Percentiles rank a stretch among this genome's conserved stretches.
Conservation (phyloP, 2,329 filamentous ascomycete genomes). For the Neonectria hederae region DNA sequence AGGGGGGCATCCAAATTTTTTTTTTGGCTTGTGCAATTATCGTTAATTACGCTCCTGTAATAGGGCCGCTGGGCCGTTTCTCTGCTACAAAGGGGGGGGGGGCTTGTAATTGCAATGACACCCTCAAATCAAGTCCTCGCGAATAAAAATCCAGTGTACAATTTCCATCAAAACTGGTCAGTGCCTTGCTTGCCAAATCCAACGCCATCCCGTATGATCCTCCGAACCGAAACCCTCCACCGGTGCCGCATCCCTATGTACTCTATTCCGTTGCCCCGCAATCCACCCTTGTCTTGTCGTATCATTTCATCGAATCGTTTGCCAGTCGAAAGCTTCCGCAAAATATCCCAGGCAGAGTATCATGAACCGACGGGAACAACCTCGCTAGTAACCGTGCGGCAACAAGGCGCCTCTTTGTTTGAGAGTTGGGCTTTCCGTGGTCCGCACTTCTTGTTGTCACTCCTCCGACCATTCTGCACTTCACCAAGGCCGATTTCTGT, state of each 20-base stretch:
- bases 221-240: constrained; percentile 15
- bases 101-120: not conserved
- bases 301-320: constrained; percentile 6
- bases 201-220: constrained; percentile 31
- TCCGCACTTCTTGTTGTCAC: not conserved
- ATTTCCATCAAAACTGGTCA: constrained; percentile 29
- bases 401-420: not conserved
- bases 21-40: constrained; percentile 32
- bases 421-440: not conserved
- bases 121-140: constrained; percentile 9
- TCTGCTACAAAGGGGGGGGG: constrained; percentile 5
- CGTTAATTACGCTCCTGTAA: constrained; percentile 41
- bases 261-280: constrained; percentile 20
- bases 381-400: not conserved
- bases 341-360: not conserved
- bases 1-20: too few relatives aligned
- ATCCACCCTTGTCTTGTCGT: constrained; percentile 6
- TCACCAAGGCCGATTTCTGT: constrained; percentile 31
- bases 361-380: not conserved
- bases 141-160: constrained; percentile 29
- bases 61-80: constrained; percentile 25
- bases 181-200: constrained; percentile 24
- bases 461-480: not conserved
- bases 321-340: not conserved
- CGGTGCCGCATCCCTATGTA: constrained; percentile 14